Conservation (phyloP, 192 early-diverging fungal genomes). For the Dimargaris cristalligena region DNA sequence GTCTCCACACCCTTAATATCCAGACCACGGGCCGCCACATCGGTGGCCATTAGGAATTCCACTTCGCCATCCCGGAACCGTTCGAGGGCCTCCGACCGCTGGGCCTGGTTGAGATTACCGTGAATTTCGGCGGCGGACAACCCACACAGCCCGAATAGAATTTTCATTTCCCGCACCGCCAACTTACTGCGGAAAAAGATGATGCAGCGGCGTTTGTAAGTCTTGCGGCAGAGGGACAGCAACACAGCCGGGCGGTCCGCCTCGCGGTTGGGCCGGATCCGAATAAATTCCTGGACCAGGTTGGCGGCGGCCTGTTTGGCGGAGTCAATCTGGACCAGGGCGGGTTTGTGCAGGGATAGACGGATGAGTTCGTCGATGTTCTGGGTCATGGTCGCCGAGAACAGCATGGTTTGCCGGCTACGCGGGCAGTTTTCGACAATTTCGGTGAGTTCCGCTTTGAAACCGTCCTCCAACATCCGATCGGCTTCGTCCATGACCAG, state of each 20-base stretch:
- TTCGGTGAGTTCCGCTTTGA: slow-evolving; percentile 86
- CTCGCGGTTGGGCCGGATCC: slow-evolving; percentile 74
- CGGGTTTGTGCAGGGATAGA: slow-evolving; percentile 77
- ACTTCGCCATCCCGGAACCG: slow-evolving; percentile 70
- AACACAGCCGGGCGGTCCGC: slow-evolving; percentile 74
- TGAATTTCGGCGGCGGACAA: slow-evolving; percentile 83
- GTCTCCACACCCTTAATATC: slow-evolving; percentile 94
- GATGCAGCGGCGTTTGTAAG: slow-evolving; percentile 62
- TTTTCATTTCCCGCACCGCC: slow-evolving; percentile 95
- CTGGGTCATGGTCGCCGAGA: slow-evolving; percentile 99
- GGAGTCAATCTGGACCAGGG: slow-evolving; percentile 76
- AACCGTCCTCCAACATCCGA: slow-evolving; percentile 96
- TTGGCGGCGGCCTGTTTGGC: slow-evolving; percentile 55
- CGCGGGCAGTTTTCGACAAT: slow-evolving; percentile 79
- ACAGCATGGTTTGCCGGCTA: slow-evolving; percentile 91
- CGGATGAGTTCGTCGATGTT: slow-evolving; percentile 90
- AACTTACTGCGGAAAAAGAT: slow-evolving; percentile 92
- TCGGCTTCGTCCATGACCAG: slow-evolving; percentile 99
- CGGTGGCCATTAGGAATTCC: slow-evolving; percentile 86
- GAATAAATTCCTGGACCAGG: slow-evolving; percentile 89
- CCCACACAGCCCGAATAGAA: slow-evolving; percentile 81
- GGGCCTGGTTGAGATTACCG: slow-evolving; percentile 84
- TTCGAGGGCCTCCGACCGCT: slow-evolving; percentile 79
- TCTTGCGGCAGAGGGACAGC: slow-evolving; percentile 62
- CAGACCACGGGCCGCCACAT: slow-evolving; percentile 90